A percentile compares a stretch with the other conserved stretches of the same genome.
Conservation (phyloP, 176 grass and related monocot genomes). For the Bothriochloa decipiens region DNA sequence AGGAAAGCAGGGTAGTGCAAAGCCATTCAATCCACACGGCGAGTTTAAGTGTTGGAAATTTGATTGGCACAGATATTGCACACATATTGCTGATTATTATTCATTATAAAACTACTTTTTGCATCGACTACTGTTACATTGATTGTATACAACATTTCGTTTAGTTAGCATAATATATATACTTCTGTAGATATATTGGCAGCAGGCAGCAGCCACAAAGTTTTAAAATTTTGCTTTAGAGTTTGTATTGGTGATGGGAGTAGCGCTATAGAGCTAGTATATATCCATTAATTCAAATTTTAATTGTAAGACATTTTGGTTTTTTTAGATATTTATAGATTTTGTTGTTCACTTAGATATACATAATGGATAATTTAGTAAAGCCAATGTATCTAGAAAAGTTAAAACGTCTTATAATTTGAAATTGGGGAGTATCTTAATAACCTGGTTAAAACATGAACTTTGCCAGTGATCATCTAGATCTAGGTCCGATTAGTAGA, state of each 20-base stretch:
- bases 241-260: background rate
- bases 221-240: background rate
- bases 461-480: too few relatives aligned
- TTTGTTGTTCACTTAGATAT: background rate
- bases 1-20: constrained; percentile 23
- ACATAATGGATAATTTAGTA: background rate
- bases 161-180: background rate
- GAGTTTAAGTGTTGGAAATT: background rate
- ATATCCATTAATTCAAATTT: too few relatives aligned
- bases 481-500: background rate
- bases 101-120: background rate
- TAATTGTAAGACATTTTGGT: background rate
- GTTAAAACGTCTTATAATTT: background rate
- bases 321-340: background rate
- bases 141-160: background rate
- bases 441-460: background rate
- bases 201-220: background rate
- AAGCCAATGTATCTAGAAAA: background rate
- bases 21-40: background rate
- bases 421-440: too few relatives aligned
- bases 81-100: background rate
- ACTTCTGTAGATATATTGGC: background rate
- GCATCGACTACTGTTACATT: background rate
- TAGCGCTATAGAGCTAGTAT: too few relatives aligned
- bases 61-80: background rate